Evolutionary conservation across 2,329 filamentous ascomycete species (phyloP).

Genomic region (Nemania sp.): DNA sequence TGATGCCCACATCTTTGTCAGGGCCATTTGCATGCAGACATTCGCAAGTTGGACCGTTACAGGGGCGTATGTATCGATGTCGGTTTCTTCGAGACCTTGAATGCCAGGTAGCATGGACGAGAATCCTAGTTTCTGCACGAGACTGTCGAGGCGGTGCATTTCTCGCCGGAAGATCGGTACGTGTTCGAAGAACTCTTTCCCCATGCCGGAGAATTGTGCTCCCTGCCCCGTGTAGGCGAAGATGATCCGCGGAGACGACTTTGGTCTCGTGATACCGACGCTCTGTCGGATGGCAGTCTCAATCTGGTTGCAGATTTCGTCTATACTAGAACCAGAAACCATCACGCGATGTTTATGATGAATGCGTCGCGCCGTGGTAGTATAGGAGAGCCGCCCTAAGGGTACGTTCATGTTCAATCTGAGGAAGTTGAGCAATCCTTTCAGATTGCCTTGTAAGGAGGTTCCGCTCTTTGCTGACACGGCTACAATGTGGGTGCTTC

Average conservation of each 20-base stretch:
- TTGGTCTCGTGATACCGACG: constrained; percentile 40
- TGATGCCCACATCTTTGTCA: constrained; percentile 53
- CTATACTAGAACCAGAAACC: no score
- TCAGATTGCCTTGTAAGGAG: no score
- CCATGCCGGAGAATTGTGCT: constrained; percentile 22
- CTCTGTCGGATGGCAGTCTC: constrained; percentile 48
- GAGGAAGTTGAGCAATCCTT: no score
- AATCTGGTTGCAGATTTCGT: constrained; percentile 41
- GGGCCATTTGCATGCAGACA: constrained; percentile 54
- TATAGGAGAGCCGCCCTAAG: no score
- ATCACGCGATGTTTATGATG: no score
- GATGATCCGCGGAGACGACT: neutral
- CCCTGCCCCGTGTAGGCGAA: constrained; percentile 35
- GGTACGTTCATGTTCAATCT: no score
- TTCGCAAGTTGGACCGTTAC: constrained; percentile 48
- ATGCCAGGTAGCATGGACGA: neutral
- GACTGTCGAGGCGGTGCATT: constrained; percentile 40
- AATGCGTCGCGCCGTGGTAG: no score
- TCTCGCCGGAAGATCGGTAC: constrained; percentile 29
- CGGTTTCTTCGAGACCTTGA: neutral
- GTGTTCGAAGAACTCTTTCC: constrained; percentile 13
- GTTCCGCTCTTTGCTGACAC: no score
- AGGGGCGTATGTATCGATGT: no score
- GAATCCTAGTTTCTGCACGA: neutral
- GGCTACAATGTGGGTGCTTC: constrained; percentile 53